These are phyloP conservation scores for Circinella umbellata DNA, from an alignment of 371 early-diverging fungal species.

Conservation along the genomic window DNA sequence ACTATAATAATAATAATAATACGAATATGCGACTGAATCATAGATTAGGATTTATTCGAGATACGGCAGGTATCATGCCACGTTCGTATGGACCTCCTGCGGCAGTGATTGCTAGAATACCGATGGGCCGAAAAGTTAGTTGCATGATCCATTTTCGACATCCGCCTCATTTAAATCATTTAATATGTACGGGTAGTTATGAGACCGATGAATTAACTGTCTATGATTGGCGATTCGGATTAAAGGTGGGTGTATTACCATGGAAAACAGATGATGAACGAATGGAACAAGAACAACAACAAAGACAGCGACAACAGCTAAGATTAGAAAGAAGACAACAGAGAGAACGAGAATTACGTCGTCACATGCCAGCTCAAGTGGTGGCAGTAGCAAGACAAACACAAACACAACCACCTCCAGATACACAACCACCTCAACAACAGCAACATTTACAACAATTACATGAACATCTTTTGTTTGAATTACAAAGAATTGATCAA, in stretches of 20 bases:
- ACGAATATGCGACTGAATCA: background rate
- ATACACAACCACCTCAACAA: background rate
- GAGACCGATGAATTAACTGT: conserved; percentile 32
- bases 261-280: conserved; percentile 29
- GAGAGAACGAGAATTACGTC: no score
- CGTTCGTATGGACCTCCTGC: conserved; percentile 20
- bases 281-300: background rate
- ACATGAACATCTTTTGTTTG: background rate
- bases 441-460: background rate
- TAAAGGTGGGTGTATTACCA: conserved; percentile 43
- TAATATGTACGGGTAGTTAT: conserved; percentile 42
- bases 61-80: background rate
- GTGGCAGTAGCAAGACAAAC: no score
- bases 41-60: background rate
- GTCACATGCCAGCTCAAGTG: no score
- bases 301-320: background rate
- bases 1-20: background rate
- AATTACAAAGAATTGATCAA: background rate
- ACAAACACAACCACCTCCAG: no score
- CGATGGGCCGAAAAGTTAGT: conserved; percentile 36
- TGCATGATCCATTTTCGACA: conserved; percentile 50
- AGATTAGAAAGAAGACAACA: no score
- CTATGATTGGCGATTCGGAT: conserved; percentile 49
- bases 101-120: conserved; percentile 24
- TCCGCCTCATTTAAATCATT: conserved; percentile 39